A percentile compares a stretch with the other conserved stretches of the same genome.
Evolutionary conservation across 2,329 filamentous ascomycete genomes (phyloP).

Genomic region (Aureobasidium sp.): DNA sequence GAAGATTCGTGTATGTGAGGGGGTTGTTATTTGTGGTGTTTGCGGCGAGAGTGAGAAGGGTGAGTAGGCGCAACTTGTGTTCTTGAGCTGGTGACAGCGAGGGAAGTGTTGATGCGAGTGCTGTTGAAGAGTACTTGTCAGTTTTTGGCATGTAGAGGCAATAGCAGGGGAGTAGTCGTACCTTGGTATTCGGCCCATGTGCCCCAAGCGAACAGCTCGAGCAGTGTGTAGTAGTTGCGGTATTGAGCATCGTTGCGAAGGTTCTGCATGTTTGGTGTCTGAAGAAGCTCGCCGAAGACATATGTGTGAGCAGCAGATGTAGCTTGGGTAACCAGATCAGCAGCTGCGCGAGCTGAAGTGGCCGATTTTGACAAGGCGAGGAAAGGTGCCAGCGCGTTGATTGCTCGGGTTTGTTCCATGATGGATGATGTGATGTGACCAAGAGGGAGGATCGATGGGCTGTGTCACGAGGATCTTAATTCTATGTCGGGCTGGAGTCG

Average conservation of each 20-base stretch:
- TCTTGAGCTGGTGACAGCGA: conserved; percentile 63
- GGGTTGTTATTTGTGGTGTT: conserved; percentile 39
- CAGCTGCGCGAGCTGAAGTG: conserved; percentile 72
- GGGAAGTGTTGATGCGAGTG: conserved; percentile 54
- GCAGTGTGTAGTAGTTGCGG: conserved; percentile 57
- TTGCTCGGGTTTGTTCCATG: conserved; percentile 66
- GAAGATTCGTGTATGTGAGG: conserved; percentile 67
- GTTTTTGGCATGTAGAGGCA: too few relatives aligned
- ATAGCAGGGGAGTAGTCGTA: conserved; percentile 24
- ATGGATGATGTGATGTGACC: not conserved
- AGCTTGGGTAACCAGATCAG: conserved; percentile 78
- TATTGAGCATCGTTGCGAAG: conserved; percentile 60
- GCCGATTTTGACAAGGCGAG: conserved; percentile 81
- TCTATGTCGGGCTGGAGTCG: not conserved
- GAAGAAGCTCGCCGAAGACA: conserved; percentile 89
- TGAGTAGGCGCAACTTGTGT: conserved; percentile 84
- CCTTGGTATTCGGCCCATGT: conserved; percentile 73
- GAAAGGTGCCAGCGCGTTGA: conserved; percentile 70
- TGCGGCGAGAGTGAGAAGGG: conserved; percentile 72
- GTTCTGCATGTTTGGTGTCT: conserved; percentile 68
- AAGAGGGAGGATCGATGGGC: not conserved
- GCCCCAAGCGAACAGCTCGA: conserved; percentile 88
- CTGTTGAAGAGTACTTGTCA: conserved; percentile 24
- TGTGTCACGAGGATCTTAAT: not conserved
- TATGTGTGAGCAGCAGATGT: conserved; percentile 87